Base-by-base conservation (phyloP, 768 basidiomycete species). In the Stropharia rugosoannulata region DNA sequence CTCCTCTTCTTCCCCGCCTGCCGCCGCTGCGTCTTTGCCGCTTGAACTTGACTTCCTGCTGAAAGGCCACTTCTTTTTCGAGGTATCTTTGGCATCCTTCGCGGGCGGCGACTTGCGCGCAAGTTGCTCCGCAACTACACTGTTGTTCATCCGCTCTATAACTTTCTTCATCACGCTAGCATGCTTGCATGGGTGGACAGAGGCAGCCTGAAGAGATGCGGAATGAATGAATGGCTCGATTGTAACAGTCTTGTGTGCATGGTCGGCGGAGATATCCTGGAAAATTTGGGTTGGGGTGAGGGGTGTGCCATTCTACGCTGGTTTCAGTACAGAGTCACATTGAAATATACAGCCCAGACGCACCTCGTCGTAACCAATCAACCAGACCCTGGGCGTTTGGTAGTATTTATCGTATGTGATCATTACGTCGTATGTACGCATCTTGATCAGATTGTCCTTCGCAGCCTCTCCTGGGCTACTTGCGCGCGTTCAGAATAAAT, bases 361-460 rank as follows among this genome's bases (percentile, higher is more conserved):
- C 59, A 91, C 94, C 84, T 98, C 97, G 68, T 98, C 95, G 68
- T 98, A 98, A 16, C 97, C 97, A 61, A 95, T 84, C 56, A 99
- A 75, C 97, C 97, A 99, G 69, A 98, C 90, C 62, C 96, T 85
- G 19, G 97, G 97, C 11, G 95, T 98, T 72, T 98, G 97, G 73
- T 99, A 98, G 73, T 95, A 96, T 77, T 98, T 99, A 82, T 99
- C 97, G 71, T 98, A 99, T 46, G 93, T 93, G 78, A 99, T 98
- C 89, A 97, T 93, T 66, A 98, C 95, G 70, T 99, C 97, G 77
- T 99, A 99, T 10, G 96, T 99, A 66, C 97, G 85, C 39, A 98
- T 93, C 80, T 95, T 93, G 40, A 98, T 77, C 25, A 98, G 78
- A 64, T 97, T 97, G 54, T 84, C 85, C 58, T 86, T 91, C 35